Conservation (phyloP, 768 basidiomycete species). For the Leucosporidium scottii region DNA sequence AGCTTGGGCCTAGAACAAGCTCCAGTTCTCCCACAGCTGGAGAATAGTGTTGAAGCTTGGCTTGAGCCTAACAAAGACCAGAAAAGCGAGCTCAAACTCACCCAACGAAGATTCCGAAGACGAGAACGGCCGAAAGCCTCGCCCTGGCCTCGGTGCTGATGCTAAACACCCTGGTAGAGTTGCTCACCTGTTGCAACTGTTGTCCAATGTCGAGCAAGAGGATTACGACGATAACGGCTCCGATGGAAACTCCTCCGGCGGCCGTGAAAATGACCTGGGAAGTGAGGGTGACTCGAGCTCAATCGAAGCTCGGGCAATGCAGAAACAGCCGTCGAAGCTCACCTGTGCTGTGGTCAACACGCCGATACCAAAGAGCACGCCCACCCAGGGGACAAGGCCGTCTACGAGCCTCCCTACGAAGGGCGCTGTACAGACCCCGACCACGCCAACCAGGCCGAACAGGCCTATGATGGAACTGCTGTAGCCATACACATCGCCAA, state of each 20-base stretch:
- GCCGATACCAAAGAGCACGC: constrained; percentile 51
- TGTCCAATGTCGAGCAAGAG: constrained; percentile 63
- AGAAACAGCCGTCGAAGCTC: too few relatives aligned
- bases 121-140: constrained; percentile 66
- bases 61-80: too few relatives aligned
- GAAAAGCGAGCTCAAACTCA: too few relatives aligned
- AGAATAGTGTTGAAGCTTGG: too few relatives aligned
- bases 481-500: constrained; percentile 67
- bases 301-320: too few relatives aligned
- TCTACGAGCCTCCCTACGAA: constrained; percentile 64
- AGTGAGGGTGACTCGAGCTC: constrained; percentile 42
- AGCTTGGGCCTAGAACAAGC: too few relatives aligned
- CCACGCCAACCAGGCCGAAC: constrained; percentile 63
- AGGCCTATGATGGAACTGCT: constrained; percentile 60
- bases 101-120: constrained; percentile 58
- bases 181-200: constrained; percentile 66
- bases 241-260: constrained; percentile 63
- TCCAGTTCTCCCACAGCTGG: too few relatives aligned
- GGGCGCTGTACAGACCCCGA: constrained; percentile 62
- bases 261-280: constrained; percentile 62
- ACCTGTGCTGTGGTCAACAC: constrained; percentile 20
- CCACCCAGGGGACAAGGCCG: constrained; percentile 67
- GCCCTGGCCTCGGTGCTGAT: constrained; percentile 52
- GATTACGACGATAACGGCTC: constrained; percentile 60
- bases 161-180: constrained; percentile 55